Base-by-base conservation (phyloP, 2,329 filamentous ascomycete species). In the Colletotrichum orchidophilum region DNA sequence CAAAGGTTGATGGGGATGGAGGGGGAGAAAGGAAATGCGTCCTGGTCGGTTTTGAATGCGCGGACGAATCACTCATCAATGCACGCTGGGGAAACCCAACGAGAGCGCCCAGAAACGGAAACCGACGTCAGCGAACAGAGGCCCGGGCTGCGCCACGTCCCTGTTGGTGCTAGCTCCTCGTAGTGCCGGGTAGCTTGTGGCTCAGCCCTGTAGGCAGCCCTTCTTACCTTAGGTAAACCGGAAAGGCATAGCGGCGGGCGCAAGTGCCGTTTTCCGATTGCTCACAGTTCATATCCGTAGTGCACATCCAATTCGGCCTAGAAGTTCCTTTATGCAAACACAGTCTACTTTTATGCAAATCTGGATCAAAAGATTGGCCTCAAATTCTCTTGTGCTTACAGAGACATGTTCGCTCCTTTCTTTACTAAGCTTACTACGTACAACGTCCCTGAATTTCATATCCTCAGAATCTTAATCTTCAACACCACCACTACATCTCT, bases 81-180 rank as follows among this genome's bases (percentile, higher is more conserved):
- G 8, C 68, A 68, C 39, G 58, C 68, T 58, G 53, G 58, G 64
- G 68, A 59, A 58, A 58, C 69, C 69, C 64, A 71, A 68, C 53
- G 13, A 50, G 27, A 67, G 29, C 24, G 50, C 67, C 57, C 26
- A 53, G 42, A 31, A 68, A 27, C 35, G 21, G 57, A 50, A 74
- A 75, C 73, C 75, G 75, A 74, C 75, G 75, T 76, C 74, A 75
- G 75, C 61, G 67, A 46, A 63, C 46, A 42, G 58, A 55, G 57
- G 63, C 55, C 61, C 42, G 58, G 64, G 42, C 54, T 66, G 31
- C 64, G 72, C 68, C 63, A 63, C 62, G 53, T 35, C 57, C 60
- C 9, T n/a, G 33, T 35, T 15, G 15, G 49, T 39, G 13, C 24
- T 63, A 54, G 60, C 11, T 21, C 5, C 46, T 21, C 68, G 59